Evolutionary conservation across 2,329 filamentous ascomycete species (phyloP).

Genomic region (Ceratocystis smalleyi): DNA sequence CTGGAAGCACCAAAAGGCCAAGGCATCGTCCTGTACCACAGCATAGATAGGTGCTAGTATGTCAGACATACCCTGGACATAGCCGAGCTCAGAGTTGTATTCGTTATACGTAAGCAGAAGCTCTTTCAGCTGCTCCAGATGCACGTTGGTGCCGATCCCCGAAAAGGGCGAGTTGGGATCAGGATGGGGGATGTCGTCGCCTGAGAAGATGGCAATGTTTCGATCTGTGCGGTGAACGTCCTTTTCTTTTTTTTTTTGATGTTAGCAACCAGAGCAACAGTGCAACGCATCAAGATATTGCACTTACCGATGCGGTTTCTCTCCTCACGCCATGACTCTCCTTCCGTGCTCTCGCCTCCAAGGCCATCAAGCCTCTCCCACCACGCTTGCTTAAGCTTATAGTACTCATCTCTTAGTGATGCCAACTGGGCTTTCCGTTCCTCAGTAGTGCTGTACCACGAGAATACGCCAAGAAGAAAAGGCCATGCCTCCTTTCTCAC

Average conservation of each 20-base stretch:
- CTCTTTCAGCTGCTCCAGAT: constrained; percentile 97
- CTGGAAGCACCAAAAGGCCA: constrained; percentile 94
- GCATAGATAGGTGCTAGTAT: constrained; percentile 91
- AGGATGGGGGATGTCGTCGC: constrained; percentile 90
- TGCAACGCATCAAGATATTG: neutral
- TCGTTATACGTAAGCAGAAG: constrained; percentile 98
- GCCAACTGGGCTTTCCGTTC: constrained; percentile 73
- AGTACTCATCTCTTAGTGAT: constrained; percentile 80
- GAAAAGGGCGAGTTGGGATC: constrained; percentile 93
- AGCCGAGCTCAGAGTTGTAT: constrained; percentile 87
- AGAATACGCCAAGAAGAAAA: constrained; percentile 78
- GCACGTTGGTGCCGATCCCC: constrained; percentile 83
- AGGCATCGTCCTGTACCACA: constrained; percentile 89
- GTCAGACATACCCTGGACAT: constrained; percentile 98
- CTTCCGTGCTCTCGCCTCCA: constrained; percentile 61
- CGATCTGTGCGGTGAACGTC: constrained; percentile 96
- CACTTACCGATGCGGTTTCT: constrained; percentile 75
- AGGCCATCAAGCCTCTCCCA: constrained; percentile 87
- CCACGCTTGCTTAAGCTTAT: constrained; percentile 85
- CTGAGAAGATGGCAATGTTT: constrained; percentile 83
- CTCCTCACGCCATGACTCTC: constrained; percentile 96
- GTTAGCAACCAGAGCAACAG: constrained; percentile 17
- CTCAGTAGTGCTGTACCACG: constrained; percentile 79
- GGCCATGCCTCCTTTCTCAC: constrained; percentile 95
- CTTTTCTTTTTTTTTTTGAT: constrained; percentile 53